These are phyloP conservation scores for Verbena officinalis DNA, from an alignment of 257 asterid genomes.

Conservation along the genomic window DNA sequence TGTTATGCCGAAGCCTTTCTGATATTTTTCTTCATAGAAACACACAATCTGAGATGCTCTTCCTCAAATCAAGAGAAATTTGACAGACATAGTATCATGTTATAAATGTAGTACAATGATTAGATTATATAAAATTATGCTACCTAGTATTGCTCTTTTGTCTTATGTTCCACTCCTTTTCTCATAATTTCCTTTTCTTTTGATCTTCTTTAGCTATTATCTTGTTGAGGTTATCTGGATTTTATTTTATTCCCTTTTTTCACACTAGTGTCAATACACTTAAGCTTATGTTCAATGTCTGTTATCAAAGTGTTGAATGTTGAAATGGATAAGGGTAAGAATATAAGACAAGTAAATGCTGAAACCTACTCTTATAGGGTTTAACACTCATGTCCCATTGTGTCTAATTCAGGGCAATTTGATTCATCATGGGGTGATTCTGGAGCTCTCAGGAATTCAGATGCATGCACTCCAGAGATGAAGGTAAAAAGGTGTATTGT, in stretches of 20 bases:
- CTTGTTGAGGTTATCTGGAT: slow-evolving; percentile 2
- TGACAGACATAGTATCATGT: background rate
- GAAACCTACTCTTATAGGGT: slow-evolving; percentile 9
- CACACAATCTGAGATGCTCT: too few species aligned
- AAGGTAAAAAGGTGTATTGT: slow-evolving; percentile 53
- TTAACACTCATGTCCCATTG: slow-evolving; percentile 19
- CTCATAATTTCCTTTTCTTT: slow-evolving; percentile 1
- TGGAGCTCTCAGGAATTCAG: slow-evolving; percentile 50
- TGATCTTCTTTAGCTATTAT: slow-evolving; percentile 3
- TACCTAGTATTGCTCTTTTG: slow-evolving; percentile 6
- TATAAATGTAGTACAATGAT: background rate
- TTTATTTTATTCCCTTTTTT: slow-evolving; percentile 5
- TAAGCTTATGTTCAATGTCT: slow-evolving; percentile 9
- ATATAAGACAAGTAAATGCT: background rate
- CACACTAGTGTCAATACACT: slow-evolving; percentile 20
- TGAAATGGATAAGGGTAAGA: background rate
- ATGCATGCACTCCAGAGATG: slow-evolving; percentile 60
- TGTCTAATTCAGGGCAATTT: slow-evolving; percentile 41
- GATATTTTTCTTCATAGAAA: slow-evolving; percentile 7
- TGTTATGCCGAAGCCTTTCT: slow-evolving; percentile 17
- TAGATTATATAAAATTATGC: slow-evolving; percentile 7
- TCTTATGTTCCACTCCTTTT: background rate
- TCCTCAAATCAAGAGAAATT: slow-evolving; percentile 29
- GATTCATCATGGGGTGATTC: slow-evolving; percentile 46
- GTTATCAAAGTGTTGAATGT: slow-evolving; percentile 3